Conservation (phyloP, 257 asterid species). For the Verbascum thapsus region DNA sequence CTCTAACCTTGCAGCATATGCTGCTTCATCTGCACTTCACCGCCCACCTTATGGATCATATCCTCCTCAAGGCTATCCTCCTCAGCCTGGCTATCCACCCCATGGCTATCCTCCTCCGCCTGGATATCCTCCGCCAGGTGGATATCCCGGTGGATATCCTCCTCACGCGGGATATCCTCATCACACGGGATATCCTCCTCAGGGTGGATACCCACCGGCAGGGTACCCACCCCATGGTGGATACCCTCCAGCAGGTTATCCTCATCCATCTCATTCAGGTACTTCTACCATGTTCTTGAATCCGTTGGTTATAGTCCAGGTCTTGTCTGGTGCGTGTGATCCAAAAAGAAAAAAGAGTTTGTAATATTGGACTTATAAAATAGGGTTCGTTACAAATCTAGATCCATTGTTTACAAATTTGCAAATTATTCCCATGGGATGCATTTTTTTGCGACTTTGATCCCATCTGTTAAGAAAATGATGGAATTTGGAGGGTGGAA, state of each 20-base stretch:
- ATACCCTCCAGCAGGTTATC: conserved; percentile 53
- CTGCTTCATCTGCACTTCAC: conserved; percentile 45
- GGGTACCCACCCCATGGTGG: conserved; percentile 51
- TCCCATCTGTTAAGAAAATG: too few relatives aligned
- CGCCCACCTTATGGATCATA: conserved; percentile 46
- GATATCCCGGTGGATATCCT: conserved; percentile 53
- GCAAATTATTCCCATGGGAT: too few relatives aligned
- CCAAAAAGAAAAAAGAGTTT: too few relatives aligned
- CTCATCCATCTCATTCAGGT: conserved; percentile 67
- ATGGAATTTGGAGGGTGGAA: too few relatives aligned
- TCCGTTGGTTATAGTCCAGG: not conserved
- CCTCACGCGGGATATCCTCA: conserved; percentile 37
- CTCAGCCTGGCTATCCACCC: conserved; percentile 36
- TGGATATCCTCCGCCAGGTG: conserved; percentile 46
- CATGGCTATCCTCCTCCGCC: conserved; percentile 35
- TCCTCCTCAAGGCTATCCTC: conserved; percentile 43
- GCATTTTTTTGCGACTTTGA: too few relatives aligned
- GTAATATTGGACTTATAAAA: too few relatives aligned
- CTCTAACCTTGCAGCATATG: conserved; percentile 65
- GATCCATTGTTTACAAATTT: too few relatives aligned
- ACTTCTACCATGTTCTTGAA: conserved; percentile 2
- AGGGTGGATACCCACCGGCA: conserved; percentile 44
- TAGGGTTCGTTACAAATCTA: too few relatives aligned
- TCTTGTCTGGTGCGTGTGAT: conserved; percentile 2
- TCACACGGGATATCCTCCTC: conserved; percentile 42